A percentile compares a stretch with the other conserved stretches of the same genome.
These are phyloP conservation scores for Eimeria zaria DNA, from an alignment of 169 alveolate genomes.

Conservation along the genomic window DNA sequence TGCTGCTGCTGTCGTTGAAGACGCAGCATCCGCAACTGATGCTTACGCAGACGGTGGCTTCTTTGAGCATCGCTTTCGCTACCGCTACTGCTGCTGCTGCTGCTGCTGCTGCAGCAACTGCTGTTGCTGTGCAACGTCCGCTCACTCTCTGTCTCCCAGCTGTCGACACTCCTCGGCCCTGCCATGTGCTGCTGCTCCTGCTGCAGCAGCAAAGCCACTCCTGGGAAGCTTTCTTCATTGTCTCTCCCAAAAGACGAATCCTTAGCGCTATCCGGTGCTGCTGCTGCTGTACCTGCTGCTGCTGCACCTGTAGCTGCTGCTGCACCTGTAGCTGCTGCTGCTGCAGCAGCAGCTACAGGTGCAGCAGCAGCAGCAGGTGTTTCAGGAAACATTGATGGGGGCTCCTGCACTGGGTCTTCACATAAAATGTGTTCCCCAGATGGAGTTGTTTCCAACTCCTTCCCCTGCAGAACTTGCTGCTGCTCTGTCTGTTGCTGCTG, in stretches of 20 bases:
- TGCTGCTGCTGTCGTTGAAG: not conserved
- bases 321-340: no score
- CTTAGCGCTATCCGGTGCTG: not conserved
- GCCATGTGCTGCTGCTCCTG: conserved; percentile 30
- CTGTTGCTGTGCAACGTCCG: conserved; percentile 8
- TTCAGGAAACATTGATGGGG: not conserved
- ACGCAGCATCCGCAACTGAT: not conserved
- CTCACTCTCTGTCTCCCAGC: conserved; percentile 55
- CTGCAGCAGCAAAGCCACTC: not conserved
- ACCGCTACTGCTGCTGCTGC: conserved; percentile 34
- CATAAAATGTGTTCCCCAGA: no score
- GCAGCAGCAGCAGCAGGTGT: no score
- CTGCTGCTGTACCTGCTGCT: conserved; percentile 55
- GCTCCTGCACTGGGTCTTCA: not conserved
- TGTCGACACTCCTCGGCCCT: not conserved
- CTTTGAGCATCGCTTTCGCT: not conserved
- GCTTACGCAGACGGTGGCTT: not conserved
- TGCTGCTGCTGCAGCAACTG: conserved; percentile 31
- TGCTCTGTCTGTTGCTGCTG: not conserved
- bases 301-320: not conserved
- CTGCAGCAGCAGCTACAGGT: no score
- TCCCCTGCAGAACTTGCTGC: conserved; percentile 3
- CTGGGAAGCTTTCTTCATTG: not conserved
- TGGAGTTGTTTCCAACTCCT: no score
- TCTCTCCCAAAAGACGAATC: not conserved